phyloP scores from a whole-genome alignment of 768 basidiomycete species.

The Daedalea quercina region DNA sequence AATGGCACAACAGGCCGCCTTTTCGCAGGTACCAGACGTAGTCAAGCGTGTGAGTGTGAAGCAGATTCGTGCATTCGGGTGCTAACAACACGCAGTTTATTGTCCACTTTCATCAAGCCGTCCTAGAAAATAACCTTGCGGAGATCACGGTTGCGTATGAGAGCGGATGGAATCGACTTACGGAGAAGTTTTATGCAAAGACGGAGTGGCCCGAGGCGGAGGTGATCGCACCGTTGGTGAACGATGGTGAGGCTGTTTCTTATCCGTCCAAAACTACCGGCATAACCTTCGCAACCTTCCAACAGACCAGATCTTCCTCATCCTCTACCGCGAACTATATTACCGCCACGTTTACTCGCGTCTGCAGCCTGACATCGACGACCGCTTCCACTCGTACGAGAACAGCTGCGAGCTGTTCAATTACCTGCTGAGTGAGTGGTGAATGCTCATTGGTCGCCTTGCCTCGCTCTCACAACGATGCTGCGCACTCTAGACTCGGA shows the following conservation, averaged over 20 bases:
- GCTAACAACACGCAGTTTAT: constrained; percentile 59
- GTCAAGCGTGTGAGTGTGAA: constrained; percentile 69
- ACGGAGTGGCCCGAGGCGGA: constrained; percentile 98
- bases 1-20: constrained; percentile 77
- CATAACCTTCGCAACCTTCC: background rate
- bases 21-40: constrained; percentile 79
- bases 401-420: constrained; percentile 99
- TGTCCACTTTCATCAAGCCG: constrained; percentile 90
- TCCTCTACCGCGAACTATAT: constrained; percentile 93
- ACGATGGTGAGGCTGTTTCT: constrained; percentile 63
- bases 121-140: constrained; percentile 82
- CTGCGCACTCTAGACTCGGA: constrained; percentile 69
- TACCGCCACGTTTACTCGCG: constrained; percentile 96
- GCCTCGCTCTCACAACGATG: background rate
- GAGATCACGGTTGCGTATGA: constrained; percentile 94
- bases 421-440: constrained; percentile 78
- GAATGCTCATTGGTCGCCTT: background rate
- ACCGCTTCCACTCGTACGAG: constrained; percentile 96
- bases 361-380: constrained; percentile 91
- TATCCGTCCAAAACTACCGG: background rate
- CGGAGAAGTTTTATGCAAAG: constrained; percentile 91
- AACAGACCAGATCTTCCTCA: constrained; percentile 88
- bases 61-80: background rate
- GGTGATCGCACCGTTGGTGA: constrained; percentile 88
- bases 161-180: constrained; percentile 94